A percentile compares a stretch with the other conserved stretches of the same genome.
These are phyloP conservation scores for Artemisia annua DNA, from an alignment of 129 eudicot species.

Conservation along the genomic window DNA sequence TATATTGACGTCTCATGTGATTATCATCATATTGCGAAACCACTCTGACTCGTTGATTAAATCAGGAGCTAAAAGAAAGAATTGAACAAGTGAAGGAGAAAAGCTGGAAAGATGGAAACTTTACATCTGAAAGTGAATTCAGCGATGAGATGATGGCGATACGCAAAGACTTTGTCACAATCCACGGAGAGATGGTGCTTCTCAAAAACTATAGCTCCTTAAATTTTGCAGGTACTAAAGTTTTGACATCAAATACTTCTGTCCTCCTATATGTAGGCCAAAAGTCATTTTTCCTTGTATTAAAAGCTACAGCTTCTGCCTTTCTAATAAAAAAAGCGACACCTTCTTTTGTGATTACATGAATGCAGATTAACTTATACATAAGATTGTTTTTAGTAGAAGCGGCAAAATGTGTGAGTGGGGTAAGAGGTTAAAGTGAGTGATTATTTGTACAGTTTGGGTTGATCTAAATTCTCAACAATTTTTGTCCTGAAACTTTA, in stretches of 20 bases:
- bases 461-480: not conserved
- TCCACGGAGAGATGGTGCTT: conserved; percentile 96
- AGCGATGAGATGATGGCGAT: conserved; percentile 67
- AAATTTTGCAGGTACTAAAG: conserved; percentile 76
- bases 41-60: conserved; percentile 5
- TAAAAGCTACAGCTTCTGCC: not conserved
- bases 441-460: not conserved
- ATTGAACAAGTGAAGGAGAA: conserved; percentile 60
- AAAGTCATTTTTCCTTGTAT: not conserved
- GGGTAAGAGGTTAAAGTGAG: conserved; percentile 2
- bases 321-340: not conserved
- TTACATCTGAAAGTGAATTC: conserved; percentile 58
- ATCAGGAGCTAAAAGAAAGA: conserved; percentile 68
- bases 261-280: not conserved
- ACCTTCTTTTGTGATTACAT: conserved; percentile 2
- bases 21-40: not conserved
- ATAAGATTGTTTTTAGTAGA: not conserved
- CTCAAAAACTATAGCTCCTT: conserved; percentile 91
- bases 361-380: not conserved
- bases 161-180: conserved; percentile 72
- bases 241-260: not conserved
- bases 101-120: conserved; percentile 47
- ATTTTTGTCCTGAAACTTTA: not conserved
- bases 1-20: too few species aligned
- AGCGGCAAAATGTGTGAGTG: not conserved